A percentile compares a stretch with the other conserved stretches of the same genome.
Conservation (phyloP, 371 early-diverging fungal genomes). For the Batkoa obscura region DNA sequence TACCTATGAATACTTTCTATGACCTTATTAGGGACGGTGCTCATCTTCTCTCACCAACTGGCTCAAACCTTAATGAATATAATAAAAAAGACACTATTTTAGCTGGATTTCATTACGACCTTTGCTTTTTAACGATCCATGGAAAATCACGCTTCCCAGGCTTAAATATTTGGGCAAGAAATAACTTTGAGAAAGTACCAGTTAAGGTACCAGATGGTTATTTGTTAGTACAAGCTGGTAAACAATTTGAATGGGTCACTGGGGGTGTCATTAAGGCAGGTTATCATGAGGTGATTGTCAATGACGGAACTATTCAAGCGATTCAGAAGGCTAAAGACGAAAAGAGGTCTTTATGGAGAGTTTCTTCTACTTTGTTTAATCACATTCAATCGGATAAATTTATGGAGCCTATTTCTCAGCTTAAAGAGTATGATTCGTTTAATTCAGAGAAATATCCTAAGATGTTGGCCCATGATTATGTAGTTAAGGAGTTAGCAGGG, state of each 20-base stretch:
- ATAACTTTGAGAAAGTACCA: slow-evolving; percentile 24
- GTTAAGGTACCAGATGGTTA: slow-evolving; percentile 43
- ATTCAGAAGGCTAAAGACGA: slow-evolving; percentile 12
- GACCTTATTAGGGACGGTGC: slow-evolving; percentile 31
- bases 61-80: slow-evolving; percentile 32
- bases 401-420: slow-evolving; percentile 24
- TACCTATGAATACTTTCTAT: slow-evolving; percentile 24
- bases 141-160: slow-evolving; percentile 55
- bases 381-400: slow-evolving; percentile 39
- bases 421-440: slow-evolving; percentile 8
- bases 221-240: slow-evolving; percentile 48
- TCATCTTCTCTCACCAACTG: slow-evolving; percentile 51
- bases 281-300: slow-evolving; percentile 50
- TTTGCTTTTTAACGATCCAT: slow-evolving; percentile 49
- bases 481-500: slow-evolving; percentile 24
- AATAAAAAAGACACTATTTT: slow-evolving; percentile 32
- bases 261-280: slow-evolving; percentile 42
- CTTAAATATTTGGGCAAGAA: slow-evolving; percentile 43
- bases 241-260: slow-evolving; percentile 44
- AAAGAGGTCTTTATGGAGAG: slow-evolving; percentile 37
- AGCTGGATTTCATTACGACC: slow-evolving; percentile 40
- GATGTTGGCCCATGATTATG: slow-evolving; percentile 31
- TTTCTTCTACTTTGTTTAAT: slow-evolving; percentile 46
- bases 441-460: slow-evolving; percentile 21
- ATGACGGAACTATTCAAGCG: slow-evolving; percentile 20